Evolutionary conservation across 1,284 basidiomycete species (phyloP).

Genomic region (Puccinia triticina): DNA sequence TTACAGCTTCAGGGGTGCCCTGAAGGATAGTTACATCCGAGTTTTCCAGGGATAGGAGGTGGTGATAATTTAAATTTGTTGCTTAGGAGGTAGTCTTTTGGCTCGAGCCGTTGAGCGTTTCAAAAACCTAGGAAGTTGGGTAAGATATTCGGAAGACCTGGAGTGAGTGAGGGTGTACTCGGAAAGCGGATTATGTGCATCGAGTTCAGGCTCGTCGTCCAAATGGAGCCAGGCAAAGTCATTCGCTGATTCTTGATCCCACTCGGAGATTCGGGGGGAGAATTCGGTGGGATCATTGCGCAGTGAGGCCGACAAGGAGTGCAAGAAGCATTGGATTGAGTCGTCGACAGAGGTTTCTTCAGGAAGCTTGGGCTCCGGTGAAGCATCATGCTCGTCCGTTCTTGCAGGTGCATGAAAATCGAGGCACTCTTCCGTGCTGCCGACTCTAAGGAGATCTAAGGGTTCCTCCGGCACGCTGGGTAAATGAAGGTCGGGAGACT

Average conservation of each 20-base stretch:
- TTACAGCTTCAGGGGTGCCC: no score
- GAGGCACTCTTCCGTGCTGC: neutral
- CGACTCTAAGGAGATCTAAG: neutral
- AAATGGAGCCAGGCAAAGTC: neutral
- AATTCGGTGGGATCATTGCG: slow-evolving; percentile 28
- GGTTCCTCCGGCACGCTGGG: neutral
- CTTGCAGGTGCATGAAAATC: neutral
- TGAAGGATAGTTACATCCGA: neutral
- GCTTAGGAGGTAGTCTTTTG: neutral
- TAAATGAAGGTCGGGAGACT: no score
- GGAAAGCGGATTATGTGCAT: neutral
- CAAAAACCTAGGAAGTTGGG: neutral
- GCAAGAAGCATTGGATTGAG: neutral
- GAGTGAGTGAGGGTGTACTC: neutral
- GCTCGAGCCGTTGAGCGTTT: slow-evolving; percentile 26
- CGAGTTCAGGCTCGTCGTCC: neutral
- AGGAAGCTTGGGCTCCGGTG: neutral
- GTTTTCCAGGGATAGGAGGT: neutral
- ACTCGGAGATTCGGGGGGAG: slow-evolving; percentile 11
- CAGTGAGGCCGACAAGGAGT: neutral
- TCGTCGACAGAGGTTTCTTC: neutral
- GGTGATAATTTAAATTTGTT: neutral
- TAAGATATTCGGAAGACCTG: neutral
- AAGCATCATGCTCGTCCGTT: no score
- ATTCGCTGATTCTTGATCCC: neutral